Percentiles rank a stretch among this genome's conserved stretches.
Evolutionary conservation across 164 flowering plant species (phyloP).

Genomic region (Magnolia changhungtana): DNA sequence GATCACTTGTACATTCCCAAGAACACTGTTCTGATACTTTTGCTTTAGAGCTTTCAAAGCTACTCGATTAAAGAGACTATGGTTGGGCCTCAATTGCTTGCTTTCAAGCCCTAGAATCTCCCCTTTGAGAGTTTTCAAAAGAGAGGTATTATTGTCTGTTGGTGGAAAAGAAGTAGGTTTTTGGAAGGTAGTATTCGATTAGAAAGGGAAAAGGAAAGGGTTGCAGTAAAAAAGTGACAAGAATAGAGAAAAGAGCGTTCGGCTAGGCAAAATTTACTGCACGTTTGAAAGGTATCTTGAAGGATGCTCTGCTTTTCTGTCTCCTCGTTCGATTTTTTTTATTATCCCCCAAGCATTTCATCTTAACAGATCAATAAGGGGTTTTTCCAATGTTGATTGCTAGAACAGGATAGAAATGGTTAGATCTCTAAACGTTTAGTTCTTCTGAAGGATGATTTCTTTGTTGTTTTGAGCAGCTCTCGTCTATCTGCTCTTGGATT

Average conservation of each 20-base stretch:
- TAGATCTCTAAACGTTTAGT: not conserved
- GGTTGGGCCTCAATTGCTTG: slow-evolving; percentile 1
- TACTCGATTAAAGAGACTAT: not conserved
- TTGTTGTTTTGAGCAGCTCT: slow-evolving; percentile 4
- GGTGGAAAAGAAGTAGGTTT: not conserved
- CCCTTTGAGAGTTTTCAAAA: not conserved
- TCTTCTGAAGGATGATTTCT: slow-evolving; percentile 8
- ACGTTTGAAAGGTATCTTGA: not conserved
- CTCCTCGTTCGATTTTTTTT: not conserved
- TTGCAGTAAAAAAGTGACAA: not conserved
- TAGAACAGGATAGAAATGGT: not conserved
- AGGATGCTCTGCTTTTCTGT: not conserved
- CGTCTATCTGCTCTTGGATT: not conserved
- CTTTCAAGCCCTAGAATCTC: slow-evolving; percentile 10
- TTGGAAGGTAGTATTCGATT: slow-evolving; percentile 1
- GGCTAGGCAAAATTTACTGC: not conserved
- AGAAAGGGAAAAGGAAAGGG: not conserved
- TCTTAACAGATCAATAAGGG: slow-evolving; percentile 23
- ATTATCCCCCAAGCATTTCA: slow-evolving; percentile 15
- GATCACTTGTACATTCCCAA: slow-evolving; percentile 2
- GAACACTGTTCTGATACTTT: slow-evolving; percentile 12
- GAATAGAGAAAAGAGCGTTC: not conserved
- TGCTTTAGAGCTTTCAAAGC: not conserved
- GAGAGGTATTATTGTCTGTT: slow-evolving; percentile 1
- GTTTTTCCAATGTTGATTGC: slow-evolving; percentile 30